Percentiles rank a stretch among this genome's conserved stretches.
Conservation (phyloP, 2,329 filamentous ascomycete species). For the Chaetomium olivaceum region DNA sequence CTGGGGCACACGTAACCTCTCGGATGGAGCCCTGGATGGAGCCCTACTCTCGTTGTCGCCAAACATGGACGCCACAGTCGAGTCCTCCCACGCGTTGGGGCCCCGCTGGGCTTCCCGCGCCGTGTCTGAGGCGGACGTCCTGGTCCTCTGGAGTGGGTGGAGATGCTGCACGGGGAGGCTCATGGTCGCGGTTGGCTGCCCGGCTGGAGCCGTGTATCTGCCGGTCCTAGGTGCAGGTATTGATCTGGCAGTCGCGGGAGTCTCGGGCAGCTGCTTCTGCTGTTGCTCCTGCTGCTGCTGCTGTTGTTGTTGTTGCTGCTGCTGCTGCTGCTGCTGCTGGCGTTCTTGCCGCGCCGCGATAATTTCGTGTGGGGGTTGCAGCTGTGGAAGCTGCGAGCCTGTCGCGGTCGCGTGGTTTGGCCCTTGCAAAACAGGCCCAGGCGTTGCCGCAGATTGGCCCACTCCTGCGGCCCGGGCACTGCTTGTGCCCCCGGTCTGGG, state of each 20-base stretch:
- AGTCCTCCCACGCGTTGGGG: conserved; percentile 42
- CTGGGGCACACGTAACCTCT: conserved; percentile 30
- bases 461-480: conserved; percentile 18
- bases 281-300: too few relatives aligned
- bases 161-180: conserved; percentile 31
- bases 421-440: conserved; percentile 22
- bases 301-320: too few relatives aligned
- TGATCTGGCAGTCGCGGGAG: conserved; percentile 51
- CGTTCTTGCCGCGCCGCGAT: conserved; percentile 39
- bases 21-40: conserved; percentile 32
- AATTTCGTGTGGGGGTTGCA: conserved; percentile 37
- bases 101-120: conserved; percentile 24
- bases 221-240: conserved; percentile 40
- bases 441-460: conserved; percentile 27
- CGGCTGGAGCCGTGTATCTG: conserved; percentile 34
- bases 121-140: conserved; percentile 34
- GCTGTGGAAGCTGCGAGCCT: conserved; percentile 26
- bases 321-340: conserved; percentile 9
- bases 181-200: conserved; percentile 31
- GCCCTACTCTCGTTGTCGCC: conserved; percentile 32
- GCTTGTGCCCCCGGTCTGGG: conserved; percentile 10
- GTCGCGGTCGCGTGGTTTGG: conserved; percentile 6
- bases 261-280: conserved; percentile 42
- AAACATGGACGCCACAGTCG: conserved; percentile 40
- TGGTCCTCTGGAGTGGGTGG: conserved; percentile 34